Evolutionary conservation across 768 basidiomycete species (phyloP).

Genomic region (Symmetrospora coprosmae): DNA sequence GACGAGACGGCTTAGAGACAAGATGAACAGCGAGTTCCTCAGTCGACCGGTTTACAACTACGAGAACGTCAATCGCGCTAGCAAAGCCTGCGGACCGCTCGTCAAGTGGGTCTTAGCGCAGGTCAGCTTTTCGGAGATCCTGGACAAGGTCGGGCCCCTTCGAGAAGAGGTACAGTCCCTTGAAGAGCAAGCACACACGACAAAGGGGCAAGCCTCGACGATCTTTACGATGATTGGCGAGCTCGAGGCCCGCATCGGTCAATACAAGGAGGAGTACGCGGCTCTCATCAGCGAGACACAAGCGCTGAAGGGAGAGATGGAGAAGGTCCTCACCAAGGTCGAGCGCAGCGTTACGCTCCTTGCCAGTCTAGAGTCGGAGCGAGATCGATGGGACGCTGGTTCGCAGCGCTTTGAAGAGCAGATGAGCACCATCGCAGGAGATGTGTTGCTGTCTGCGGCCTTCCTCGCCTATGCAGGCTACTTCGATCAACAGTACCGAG

Average conservation of each 20-base stretch:
- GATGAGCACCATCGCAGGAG: constrained; percentile 97
- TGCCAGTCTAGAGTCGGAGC: constrained; percentile 85
- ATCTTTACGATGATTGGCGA: constrained; percentile 86
- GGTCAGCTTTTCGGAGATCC: constrained; percentile 88
- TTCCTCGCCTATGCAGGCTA: constrained; percentile 95
- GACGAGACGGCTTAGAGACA: constrained; percentile 72
- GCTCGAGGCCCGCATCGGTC: constrained; percentile 77
- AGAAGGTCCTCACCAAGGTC: constrained; percentile 89
- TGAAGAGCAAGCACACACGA: constrained; percentile 82
- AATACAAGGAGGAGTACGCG: constrained; percentile 95
- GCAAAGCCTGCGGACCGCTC: constrained; percentile 90
- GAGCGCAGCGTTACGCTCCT: constrained; percentile 91
- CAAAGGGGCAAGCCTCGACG: constrained; percentile 76
- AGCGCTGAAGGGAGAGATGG: constrained; percentile 95
- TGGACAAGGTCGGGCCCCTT: constrained; percentile 90
- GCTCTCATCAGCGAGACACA: constrained; percentile 90
- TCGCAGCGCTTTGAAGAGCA: constrained; percentile 92
- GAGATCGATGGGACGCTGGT: constrained; percentile 81
- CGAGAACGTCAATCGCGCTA: constrained; percentile 85
- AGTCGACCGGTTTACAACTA: constrained; percentile 82
- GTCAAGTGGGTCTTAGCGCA: constrained; percentile 98
- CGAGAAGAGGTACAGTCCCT: constrained; percentile 88
- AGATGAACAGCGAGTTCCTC: constrained; percentile 85
- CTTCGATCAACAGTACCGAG: constrained; percentile 97
- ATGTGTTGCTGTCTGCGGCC: constrained; percentile 84